Evolutionary conservation across 148 eudicot species (phyloP).

Genomic region (Dysphania ambrosioides): DNA sequence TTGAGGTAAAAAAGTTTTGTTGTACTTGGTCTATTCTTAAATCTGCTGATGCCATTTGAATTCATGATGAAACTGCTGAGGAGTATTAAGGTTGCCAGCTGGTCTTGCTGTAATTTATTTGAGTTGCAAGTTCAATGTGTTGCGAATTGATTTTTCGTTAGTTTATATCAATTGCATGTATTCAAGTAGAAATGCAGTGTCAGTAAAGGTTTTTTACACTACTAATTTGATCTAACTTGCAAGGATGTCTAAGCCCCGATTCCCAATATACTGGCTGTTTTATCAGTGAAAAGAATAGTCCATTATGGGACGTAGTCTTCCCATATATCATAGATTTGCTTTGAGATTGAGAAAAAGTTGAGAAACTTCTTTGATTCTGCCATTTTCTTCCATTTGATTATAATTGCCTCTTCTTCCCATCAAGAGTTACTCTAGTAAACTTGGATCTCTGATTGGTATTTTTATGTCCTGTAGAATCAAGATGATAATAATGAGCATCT

Average conservation of each 20-base stretch:
- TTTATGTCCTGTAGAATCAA: conserved; percentile 58
- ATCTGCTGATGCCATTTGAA: neutral
- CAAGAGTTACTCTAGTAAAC: neutral
- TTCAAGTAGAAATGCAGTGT: too few relatives aligned
- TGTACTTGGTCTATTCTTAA: neutral
- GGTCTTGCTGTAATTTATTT: neutral
- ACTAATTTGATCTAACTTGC: too few relatives aligned
- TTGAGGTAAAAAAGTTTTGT: conserved; percentile 58
- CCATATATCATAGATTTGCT: too few relatives aligned
- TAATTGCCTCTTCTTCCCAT: neutral
- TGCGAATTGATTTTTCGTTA: neutral
- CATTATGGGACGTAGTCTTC: too few relatives aligned
- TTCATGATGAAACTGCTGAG: neutral
- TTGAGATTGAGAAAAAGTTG: too few relatives aligned
- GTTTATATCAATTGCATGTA: neutral
- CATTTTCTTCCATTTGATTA: neutral
- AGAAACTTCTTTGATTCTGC: too few relatives aligned
- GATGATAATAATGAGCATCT: conserved; percentile 74
- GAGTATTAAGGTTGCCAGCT: neutral
- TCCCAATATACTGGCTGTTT: too few relatives aligned
- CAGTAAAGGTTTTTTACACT: too few relatives aligned
- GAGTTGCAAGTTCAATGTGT: neutral
- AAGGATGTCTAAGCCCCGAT: too few relatives aligned
- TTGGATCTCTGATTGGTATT: conserved; percentile 2
- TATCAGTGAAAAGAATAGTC: too few relatives aligned